Evolutionary conservation across 805 yeast species (phyloP), one percentile per base, ranked within the genome.

Genomic region (Saccharomycopsis oosterbeekiorum): DNA sequence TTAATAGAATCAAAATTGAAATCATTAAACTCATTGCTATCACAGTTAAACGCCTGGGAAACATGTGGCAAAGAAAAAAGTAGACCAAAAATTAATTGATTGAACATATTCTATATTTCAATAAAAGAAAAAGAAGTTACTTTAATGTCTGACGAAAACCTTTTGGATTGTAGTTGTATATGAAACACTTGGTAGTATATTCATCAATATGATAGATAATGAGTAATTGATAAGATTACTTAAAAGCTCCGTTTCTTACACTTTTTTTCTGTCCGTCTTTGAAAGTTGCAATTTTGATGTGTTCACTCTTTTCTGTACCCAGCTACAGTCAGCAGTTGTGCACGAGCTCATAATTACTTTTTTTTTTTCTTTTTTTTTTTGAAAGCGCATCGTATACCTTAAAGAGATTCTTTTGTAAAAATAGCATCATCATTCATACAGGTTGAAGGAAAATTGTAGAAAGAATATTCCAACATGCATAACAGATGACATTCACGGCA

Each of bases 1-100:
- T 77, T 76, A 57, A 86, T 74, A 17, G 73, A 64, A 19, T 74
- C 73, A 60, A 86, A 74, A 59, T 82, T 76, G 68, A 75, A 78
- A 1, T 67, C 66, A 2, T 42, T 34, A 36, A 63, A 39, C 8
- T 57, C 50, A 11, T 50, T 50, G 36, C 55, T 42, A n/a, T 42
- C 24, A 29, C 65, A 63, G 47, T 61, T 60, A 37, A 63, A 63
- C 1, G 57, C 65, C 12, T 19, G 6, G 12, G 58, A 41, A 9
- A 51, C 36, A 21, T 29, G 53, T n/a, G n/a, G 9, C 2, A 41
- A 40, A 15, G 9, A n/a, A 4, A 24, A n/a, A 26, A 10, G n/a
- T 40, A 15, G 40, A 8, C 15, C 21, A 34, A 41, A 41, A 29
- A 26, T 41, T 36, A 53, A 26, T 24, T 57, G 58, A 17, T 57